Evolutionary conservation across 2,329 filamentous ascomycete genomes (phyloP), one percentile per base, ranked within the genome.

Genomic region (Venturia carpophila): DNA sequence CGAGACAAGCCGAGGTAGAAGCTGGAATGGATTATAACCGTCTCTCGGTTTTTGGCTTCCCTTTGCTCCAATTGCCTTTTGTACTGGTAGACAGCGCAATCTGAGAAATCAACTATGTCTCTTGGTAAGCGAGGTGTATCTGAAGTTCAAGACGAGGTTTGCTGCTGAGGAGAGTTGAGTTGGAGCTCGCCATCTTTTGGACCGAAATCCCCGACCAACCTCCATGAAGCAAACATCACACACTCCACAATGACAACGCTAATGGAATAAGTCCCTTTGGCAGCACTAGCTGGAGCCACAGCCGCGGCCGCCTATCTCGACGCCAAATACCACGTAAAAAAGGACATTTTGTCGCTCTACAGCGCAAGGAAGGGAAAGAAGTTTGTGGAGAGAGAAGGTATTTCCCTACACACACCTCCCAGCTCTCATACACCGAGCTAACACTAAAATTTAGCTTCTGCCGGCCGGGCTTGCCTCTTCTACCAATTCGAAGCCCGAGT

Each of bases 301-400:
- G 77, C 77, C 13, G 76, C 78, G 15, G 81, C 83, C 49, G 80
- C 81, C 17, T 90, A 90, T 69, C 76, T 89, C 56, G 84, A 92
- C 71, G 89, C 85, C 64, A 90, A 88, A 76, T 86, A 83, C 69
- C 84, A 89, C 71, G 72, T 92, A 62, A 73, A 75, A 52, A 84
- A 88, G 70, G 89, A 92, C 72, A 68, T 88, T 19, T 69, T 71
- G 0, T 69, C 70, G 7, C 73, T 89, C n/a, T 71, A 76, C 15
- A 74, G 75, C 13, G 66, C 76, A n/a, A 78, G 75, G 43, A 75
- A 73, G 41, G 75, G 76, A 11, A 74, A 77, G 63, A 79, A 80
- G 63, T 30, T 34, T 21, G 41, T 66, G 2, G n/a, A 37, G 3
- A 74, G 78, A 37, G 52, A 58, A 58, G 52, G 52, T 58, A 58